These are phyloP conservation scores for Helicocarpus griseus DNA, from an alignment of 2,329 filamentous ascomycete species.

Conservation along the genomic window DNA sequence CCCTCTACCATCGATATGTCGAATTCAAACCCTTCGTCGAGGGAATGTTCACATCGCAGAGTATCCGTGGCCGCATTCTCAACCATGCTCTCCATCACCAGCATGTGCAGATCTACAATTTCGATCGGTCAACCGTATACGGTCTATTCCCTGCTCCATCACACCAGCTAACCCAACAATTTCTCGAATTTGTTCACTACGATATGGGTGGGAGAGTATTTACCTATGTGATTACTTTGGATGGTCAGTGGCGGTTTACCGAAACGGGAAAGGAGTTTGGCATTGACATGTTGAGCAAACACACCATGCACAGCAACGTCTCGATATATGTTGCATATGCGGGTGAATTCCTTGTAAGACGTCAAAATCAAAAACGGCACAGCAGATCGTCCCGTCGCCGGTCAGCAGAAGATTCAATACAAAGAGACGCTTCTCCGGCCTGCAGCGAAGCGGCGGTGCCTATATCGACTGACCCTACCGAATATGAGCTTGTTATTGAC, in stretches of 20 bases:
- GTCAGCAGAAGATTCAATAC: slow-evolving; percentile 39
- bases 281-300: slow-evolving; percentile 85
- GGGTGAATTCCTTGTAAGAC: slow-evolving; percentile 77
- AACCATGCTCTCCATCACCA: slow-evolving; percentile 85
- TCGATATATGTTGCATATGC: slow-evolving; percentile 84
- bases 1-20: slow-evolving; percentile 83
- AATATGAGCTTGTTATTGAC: slow-evolving; percentile 85
- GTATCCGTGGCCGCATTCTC: slow-evolving; percentile 67
- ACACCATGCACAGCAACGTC: slow-evolving; percentile 94
- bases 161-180: slow-evolving; percentile 62
- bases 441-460: slow-evolving; percentile 26
- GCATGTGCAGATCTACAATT: slow-evolving; percentile 82
- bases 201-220: slow-evolving; percentile 79
- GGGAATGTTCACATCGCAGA: slow-evolving; percentile 72
- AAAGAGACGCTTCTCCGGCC: slow-evolving; percentile 36
- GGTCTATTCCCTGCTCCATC: slow-evolving; percentile 59
- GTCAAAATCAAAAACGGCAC: slow-evolving; percentile 23
- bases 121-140: slow-evolving; percentile 63
- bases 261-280: slow-evolving; percentile 94
- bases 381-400: slow-evolving; percentile 17
- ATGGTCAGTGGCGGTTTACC: slow-evolving; percentile 80
- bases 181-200: slow-evolving; percentile 77
- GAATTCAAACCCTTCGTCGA: slow-evolving; percentile 87
- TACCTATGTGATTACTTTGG: slow-evolving; percentile 84
- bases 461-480: slow-evolving; percentile 42